These are phyloP conservation scores for Forsythia viridissima DNA, from an alignment of 257 asterid genomes.

Conservation along the genomic window DNA sequence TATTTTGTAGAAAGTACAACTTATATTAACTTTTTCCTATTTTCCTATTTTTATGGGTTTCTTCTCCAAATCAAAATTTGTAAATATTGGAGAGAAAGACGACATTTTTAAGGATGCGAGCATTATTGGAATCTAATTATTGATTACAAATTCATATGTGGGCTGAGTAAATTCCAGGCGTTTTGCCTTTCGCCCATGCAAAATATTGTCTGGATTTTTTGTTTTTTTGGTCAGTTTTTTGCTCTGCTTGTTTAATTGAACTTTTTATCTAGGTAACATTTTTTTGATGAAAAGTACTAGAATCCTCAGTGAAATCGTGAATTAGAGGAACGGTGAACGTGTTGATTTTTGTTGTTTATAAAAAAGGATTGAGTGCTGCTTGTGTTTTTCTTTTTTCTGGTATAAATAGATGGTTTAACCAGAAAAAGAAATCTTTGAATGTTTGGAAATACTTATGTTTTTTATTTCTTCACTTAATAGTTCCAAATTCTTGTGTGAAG, in stretches of 20 bases:
- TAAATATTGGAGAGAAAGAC: background rate
- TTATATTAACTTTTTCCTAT: too few relatives aligned
- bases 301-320: background rate
- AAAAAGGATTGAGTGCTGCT: background rate
- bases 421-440: background rate
- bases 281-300: background rate
- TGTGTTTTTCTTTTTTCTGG: background rate
- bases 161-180: background rate
- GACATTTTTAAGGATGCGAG: too few relatives aligned
- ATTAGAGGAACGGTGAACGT: background rate
- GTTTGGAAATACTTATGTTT: too few relatives aligned
- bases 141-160: too few relatives aligned
- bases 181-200: background rate
- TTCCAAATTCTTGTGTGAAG: background rate
- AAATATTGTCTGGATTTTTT: conserved; percentile 26
- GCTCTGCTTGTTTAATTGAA: background rate
- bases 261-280: conserved; percentile 5
- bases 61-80: background rate
- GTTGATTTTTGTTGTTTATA: background rate
- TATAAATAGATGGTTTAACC: background rate
- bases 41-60: background rate
- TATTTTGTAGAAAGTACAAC: too few relatives aligned
- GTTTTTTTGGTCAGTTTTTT: conserved; percentile 21
- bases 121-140: too few relatives aligned
- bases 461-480: background rate